Evolutionary conservation across 2,329 filamentous ascomycete species (phyloP), one percentile per base, ranked within the genome.

Genomic region (Aspergillus spinulosporus): DNA sequence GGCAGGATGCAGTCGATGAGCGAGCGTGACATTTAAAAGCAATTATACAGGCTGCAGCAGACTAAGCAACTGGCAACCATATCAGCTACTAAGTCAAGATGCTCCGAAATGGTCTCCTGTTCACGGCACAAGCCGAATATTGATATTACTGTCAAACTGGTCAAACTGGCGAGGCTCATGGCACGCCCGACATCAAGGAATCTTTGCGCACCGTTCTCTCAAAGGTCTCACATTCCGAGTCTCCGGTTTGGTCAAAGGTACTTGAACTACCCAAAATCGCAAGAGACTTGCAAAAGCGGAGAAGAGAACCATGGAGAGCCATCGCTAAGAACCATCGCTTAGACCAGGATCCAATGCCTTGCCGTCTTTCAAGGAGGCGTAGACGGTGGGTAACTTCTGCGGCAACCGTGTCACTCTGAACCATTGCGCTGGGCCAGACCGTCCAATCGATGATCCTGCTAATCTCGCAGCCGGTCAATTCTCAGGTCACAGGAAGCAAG

Each of bases 381-480:
- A 31, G 29, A 26, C 14, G 15, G n/a, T 34, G 39, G 9, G 11
- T 37, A 37, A 37, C 9, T 37, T 11, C 55, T 63, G 55, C 50
- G 54, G 53, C 40, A 45, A 45, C 39, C 44, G 47, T 58, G 61
- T 46, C 48, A 61, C 55, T 44, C 48, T 37, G 58, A 53, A 56
- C 61, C 61, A 60, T 47, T 51, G 46, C 44, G 48, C 47, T 56
- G 61, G 61, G 42, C 55, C 48, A 43, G 12, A 40, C 28, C 15
- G 28, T 42, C 61, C 60, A 61, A 63, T 62, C 21, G 32, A 48
- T 50, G 12, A 21, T 44, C n/a, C 14, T 43, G 6, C 31, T 50
- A 5, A 4, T 42, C 7, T 49, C 28, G 36, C 9, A 34, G 44
- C n/a, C 44, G 6, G 31, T 47, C 44, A 11, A 29, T 14, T 50